Base-by-base conservation (phyloP, 805 yeast genomes). In the Metschnikowia santaceciliae region DNA sequence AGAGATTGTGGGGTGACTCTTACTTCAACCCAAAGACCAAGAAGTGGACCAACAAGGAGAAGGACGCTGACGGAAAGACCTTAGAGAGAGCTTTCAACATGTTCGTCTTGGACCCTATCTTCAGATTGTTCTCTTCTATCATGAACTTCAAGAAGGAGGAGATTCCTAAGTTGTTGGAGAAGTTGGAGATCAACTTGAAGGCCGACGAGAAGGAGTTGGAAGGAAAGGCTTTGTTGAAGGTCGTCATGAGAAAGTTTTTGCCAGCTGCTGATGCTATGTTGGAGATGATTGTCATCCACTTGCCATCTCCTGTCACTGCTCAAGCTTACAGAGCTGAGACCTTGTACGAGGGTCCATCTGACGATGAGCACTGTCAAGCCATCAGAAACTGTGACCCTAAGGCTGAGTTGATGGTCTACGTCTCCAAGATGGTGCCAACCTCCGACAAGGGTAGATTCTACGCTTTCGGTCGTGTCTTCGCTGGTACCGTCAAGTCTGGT, bases 401-500 rank as follows among this genome's bases (percentile, higher is more conserved):
- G 71, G 96, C 96, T 68, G 98, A 92, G 74, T 87, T 92, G 73
- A 92, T 92, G 99, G 84, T 92, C 74, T 92, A 92, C 90, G 94
- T 92, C 72, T 94, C 98, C 80, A 92, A 92, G 96, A 92, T 92
- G 99, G 98, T 92, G 66, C 99, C 99, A 79, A 92, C 99, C 75
- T 92, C 98, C 67, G 99, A 92, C 80, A 94, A 92, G 84, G 99
- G 99, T 86, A 90, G 99, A 83, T 92, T 92, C 96, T 92, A 90
- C 87, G 99, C 99, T 73, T 94, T 92, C 82, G 99, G 99, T 80
- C 94, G 99, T 85, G 98, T 92, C 75, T 92, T 92, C 83, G 88
- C 98, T 67, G 99, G 99, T 90, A 92, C 98, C 71, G 97, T 94
- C 71, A 88, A 80, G 77, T 89, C 97, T 69, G 99, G 99, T 80